Conservation (phyloP, 108 stramenopile genomes). For the Epipyxis sp. region DNA sequence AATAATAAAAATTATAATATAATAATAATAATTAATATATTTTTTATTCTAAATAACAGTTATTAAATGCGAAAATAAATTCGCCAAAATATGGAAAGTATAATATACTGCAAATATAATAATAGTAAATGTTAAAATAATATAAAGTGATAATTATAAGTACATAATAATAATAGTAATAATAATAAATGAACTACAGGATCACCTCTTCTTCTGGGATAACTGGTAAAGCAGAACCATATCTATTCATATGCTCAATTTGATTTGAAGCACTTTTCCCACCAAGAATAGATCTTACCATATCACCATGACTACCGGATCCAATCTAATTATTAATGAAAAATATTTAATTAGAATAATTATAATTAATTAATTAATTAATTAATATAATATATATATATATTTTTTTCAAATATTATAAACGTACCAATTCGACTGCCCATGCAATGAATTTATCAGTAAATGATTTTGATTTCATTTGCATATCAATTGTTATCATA, state of each 20-base stretch:
- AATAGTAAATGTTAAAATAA: too few species aligned
- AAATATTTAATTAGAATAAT: neutral
- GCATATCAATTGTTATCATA: constrained; percentile 4
- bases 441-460: constrained; percentile 4
- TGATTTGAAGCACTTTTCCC: neutral
- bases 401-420: too few species aligned
- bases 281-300: neutral
- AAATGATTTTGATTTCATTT: neutral
- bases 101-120: too few species aligned
- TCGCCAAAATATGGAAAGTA: too few species aligned
- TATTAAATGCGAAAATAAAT: too few species aligned
- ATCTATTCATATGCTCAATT: neutral
- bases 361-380: too few species aligned
- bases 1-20: too few species aligned
- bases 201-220: neutral
- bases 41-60: too few species aligned
- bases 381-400: too few species aligned
- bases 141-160: too few species aligned
- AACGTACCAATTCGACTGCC: constrained; percentile 6
- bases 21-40: too few species aligned
- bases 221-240: neutral
- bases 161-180: too few species aligned
- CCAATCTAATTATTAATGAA: neutral
- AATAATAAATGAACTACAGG: neutral
- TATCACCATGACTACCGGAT: neutral